These are phyloP conservation scores for Leucocoprinus leucothites DNA, from an alignment of 768 basidiomycete species.

Conservation along the genomic window DNA sequence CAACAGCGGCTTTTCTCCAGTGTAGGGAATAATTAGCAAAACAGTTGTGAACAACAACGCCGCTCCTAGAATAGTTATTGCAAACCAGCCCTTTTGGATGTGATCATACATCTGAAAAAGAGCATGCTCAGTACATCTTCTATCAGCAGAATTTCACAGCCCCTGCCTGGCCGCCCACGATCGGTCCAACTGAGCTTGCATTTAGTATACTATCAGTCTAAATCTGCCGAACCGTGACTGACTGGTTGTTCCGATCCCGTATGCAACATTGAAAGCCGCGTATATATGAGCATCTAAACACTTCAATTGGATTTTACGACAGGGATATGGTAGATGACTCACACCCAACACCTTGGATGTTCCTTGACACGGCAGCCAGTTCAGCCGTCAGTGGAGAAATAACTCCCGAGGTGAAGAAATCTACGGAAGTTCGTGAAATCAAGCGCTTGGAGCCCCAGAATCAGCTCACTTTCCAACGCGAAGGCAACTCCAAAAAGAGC, in stretches of 20 bases:
- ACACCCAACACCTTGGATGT: conserved; percentile 68
- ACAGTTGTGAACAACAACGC: conserved; percentile 38
- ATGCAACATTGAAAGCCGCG: conserved; percentile 71
- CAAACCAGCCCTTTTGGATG: conserved; percentile 55
- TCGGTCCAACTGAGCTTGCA: conserved; percentile 54
- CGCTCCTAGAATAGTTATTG: conserved; percentile 46
- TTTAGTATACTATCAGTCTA: neutral
- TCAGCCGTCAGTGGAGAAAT: conserved; percentile 66
- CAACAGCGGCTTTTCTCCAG: conserved; percentile 44
- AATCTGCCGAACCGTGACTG: conserved; percentile 19
- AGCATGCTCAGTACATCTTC: conserved; percentile 5
- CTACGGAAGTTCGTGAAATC: conserved; percentile 30
- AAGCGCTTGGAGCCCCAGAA: neutral
- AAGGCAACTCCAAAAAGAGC: conserved; percentile 45
- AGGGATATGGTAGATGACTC: conserved; percentile 9
- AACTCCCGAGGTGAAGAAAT: conserved; percentile 57
- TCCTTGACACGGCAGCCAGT: conserved; percentile 55
- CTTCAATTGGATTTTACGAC: neutral
- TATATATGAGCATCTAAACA: conserved; percentile 67
- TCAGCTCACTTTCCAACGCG: conserved; percentile 51
- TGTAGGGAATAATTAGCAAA: conserved; percentile 40
- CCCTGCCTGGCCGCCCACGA: conserved; percentile 64
- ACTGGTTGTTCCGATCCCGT: conserved; percentile 63
- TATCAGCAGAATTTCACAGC: neutral
- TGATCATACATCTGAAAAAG: conserved; percentile 57